These are phyloP conservation scores for Exophiala viscosa DNA, from an alignment of 2,329 filamentous ascomycete genomes.

Conservation along the genomic window DNA sequence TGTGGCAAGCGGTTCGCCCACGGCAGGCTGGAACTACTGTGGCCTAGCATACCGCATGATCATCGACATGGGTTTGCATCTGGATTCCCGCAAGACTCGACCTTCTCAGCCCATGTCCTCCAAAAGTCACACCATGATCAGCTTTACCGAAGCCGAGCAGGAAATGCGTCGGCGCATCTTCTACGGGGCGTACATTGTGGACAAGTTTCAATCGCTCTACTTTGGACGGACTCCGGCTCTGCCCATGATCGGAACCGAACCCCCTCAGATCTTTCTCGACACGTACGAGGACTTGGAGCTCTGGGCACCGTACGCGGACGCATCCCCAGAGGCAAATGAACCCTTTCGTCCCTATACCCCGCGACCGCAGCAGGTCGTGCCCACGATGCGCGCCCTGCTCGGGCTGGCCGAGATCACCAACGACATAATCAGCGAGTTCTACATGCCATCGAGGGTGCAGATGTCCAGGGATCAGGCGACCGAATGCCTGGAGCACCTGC, in stretches of 20 bases:
- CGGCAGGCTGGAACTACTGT: slow-evolving; percentile 37
- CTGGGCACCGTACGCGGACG: slow-evolving; percentile 27
- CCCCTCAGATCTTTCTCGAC: slow-evolving; percentile 32
- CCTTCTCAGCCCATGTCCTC: no score
- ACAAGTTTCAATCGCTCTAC: slow-evolving; percentile 22
- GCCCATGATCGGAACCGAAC: slow-evolving; percentile 17
- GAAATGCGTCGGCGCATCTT: slow-evolving; percentile 34
- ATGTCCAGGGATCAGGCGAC: neutral
- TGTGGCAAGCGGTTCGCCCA: slow-evolving; percentile 28
- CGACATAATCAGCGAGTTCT: neutral
- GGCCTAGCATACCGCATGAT: slow-evolving; percentile 41
- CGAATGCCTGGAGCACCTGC: neutral
- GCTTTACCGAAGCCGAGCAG: slow-evolving; percentile 23
- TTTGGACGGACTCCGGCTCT: slow-evolving; percentile 25
- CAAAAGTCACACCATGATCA: no score
- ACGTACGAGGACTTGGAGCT: slow-evolving; percentile 32
- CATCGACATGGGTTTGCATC: slow-evolving; percentile 38
- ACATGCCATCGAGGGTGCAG: neutral
- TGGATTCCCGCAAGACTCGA: slow-evolving; percentile 13
- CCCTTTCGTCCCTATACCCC: neutral
- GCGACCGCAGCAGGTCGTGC: neutral
- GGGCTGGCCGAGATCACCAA: neutral
- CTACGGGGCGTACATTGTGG: slow-evolving; percentile 34
- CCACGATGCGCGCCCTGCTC: neutral
- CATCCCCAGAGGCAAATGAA: neutral